A percentile compares a stretch with the other conserved stretches of the same genome.
Evolutionary conservation across 2,329 filamentous ascomycete genomes (phyloP).

Genomic region (Clonostachys sp.): DNA sequence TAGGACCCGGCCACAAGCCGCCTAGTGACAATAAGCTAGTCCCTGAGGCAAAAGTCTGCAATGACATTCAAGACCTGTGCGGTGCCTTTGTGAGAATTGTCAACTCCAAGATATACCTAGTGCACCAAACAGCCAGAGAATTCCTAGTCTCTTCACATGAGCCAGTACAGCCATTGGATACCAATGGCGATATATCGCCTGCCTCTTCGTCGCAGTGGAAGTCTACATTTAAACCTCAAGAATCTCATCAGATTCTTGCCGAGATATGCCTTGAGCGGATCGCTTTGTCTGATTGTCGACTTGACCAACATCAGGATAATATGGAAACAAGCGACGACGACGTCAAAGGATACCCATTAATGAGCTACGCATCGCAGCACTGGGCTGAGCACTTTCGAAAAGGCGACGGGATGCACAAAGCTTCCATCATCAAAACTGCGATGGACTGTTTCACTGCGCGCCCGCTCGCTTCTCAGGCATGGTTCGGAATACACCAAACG

Average conservation of each 20-base stretch:
- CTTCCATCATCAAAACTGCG: no score
- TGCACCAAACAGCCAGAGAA: slow-evolving; percentile 14
- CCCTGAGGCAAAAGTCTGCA: background rate
- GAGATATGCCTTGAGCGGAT: slow-evolving; percentile 8
- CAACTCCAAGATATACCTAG: slow-evolving; percentile 10
- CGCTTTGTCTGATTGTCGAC: slow-evolving; percentile 2
- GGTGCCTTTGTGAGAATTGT: slow-evolving; percentile 5
- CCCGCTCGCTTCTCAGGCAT: no score
- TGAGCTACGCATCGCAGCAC: slow-evolving; percentile 6
- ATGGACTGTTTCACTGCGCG: no score
- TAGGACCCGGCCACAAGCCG: background rate
- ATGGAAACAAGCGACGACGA: background rate
- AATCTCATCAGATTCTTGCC: slow-evolving; percentile 7
- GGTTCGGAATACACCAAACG: no score
- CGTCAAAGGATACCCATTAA: slow-evolving; percentile 1
- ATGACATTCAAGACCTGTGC: background rate
- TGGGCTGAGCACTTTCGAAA: slow-evolving; percentile 7
- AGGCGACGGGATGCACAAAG: background rate
- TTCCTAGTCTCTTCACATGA: slow-evolving; percentile 6
- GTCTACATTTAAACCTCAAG: slow-evolving; percentile 1
- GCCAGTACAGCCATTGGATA: no score
- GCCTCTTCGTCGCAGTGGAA: slow-evolving; percentile 5
- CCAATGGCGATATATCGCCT: no score
- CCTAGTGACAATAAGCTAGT: background rate
- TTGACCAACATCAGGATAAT: background rate